Evolutionary conservation across 495 filamentous ascomycete genomes (phyloP).

Genomic region (Aspergillus taichungensis): DNA sequence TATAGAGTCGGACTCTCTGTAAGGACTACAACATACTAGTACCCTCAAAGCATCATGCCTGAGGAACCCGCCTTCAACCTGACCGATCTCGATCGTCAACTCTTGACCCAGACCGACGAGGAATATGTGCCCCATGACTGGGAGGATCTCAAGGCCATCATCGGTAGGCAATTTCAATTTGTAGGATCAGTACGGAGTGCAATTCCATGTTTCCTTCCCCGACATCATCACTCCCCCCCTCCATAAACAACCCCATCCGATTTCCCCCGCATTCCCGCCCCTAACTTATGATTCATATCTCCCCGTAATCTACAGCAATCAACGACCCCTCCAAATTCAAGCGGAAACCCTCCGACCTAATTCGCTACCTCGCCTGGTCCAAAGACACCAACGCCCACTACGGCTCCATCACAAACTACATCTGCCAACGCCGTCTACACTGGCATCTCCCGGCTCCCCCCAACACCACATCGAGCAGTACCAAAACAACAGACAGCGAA

Average conservation of each 20-base stretch:
- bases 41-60: constrained; percentile 1
- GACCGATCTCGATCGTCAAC: constrained; percentile 54
- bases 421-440: constrained; percentile 61
- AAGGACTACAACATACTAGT: too few species aligned
- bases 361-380: constrained; percentile 77
- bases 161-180: constrained; percentile 38
- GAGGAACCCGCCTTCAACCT: constrained; percentile 47
- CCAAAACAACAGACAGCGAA: constrained; percentile 14
- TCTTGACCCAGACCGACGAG: constrained; percentile 60
- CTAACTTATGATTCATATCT: background rate
- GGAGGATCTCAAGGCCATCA: constrained; percentile 57
- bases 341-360: constrained; percentile 73
- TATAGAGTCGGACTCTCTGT: too few species aligned
- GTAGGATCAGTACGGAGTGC: too few species aligned
- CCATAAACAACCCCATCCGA: background rate
- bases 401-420: constrained; percentile 67
- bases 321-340: constrained; percentile 72
- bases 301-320: constrained; percentile 32
- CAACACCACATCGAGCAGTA: too few species aligned
- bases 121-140: constrained; percentile 60
- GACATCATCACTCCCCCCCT: constrained; percentile 9
- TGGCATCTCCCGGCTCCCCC: constrained; percentile 61
- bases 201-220: constrained; percentile 3
- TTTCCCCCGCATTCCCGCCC: background rate
- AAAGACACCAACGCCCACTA: constrained; percentile 59